phyloP scores from a whole-genome alignment of 257 asterid species.

The Misopates orontium region DNA sequence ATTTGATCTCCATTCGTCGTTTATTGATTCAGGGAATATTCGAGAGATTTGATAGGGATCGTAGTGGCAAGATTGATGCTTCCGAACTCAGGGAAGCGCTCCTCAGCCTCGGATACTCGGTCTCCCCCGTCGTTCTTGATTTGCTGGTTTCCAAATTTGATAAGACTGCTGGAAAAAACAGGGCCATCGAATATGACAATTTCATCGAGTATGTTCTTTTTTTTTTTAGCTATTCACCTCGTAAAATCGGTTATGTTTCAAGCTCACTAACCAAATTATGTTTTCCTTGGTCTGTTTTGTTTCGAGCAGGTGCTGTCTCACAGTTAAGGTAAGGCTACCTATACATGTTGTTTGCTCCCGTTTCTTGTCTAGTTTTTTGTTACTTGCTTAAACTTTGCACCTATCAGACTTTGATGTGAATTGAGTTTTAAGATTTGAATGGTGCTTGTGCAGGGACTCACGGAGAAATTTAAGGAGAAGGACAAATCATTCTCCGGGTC shows the following conservation, averaged over 20 bases:
- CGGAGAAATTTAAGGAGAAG: slow-evolving; percentile 96
- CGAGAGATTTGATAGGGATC: slow-evolving; percentile 89
- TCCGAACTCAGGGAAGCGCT: slow-evolving; percentile 83
- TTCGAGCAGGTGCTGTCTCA: slow-evolving; percentile 89
- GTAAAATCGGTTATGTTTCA: neutral
- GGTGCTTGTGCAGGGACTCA: slow-evolving; percentile 65
- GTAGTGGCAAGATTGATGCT: slow-evolving; percentile 84
- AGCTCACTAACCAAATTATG: slow-evolving; percentile 12
- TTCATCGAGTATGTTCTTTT: slow-evolving; percentile 80
- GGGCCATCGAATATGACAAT: slow-evolving; percentile 90
- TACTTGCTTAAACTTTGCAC: neutral
- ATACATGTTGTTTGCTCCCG: neutral
- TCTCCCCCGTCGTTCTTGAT: slow-evolving; percentile 69
- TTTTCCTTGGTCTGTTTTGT: slow-evolving; percentile 24
- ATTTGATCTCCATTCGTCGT: no score
- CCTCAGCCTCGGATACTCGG: slow-evolving; percentile 79
- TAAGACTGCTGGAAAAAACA: slow-evolving; percentile 74
- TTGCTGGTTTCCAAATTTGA: slow-evolving; percentile 87
- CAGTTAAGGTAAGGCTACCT: slow-evolving; percentile 67
- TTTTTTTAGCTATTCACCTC: neutral
- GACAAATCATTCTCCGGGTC: slow-evolving; percentile 71
- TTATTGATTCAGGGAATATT: slow-evolving; percentile 51
- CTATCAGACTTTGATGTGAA: neutral
- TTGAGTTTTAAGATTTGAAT: slow-evolving; percentile 5
- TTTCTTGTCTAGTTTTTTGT: neutral